Base-by-base conservation (phyloP, 495 filamentous ascomycete species). In the Penicillium bialowiezense region DNA sequence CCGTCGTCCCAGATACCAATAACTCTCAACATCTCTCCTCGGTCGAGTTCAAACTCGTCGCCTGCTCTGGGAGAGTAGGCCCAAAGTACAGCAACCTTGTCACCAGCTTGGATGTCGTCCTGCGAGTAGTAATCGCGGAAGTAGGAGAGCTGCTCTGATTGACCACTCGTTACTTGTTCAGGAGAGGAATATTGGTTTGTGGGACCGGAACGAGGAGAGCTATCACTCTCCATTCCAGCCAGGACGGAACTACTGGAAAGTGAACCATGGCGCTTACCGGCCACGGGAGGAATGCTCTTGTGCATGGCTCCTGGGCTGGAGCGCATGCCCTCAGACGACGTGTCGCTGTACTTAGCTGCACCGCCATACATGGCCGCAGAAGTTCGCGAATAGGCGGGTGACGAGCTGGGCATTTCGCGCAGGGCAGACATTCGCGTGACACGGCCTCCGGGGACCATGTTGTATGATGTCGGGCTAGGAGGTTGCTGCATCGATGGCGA, bases 1-100 rank as follows among this genome's bases (percentile, higher is more conserved):
- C 95, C 95, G 71, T 99, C 95, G 64, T 99, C 95, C 95, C 95
- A 99, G 53, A 99, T 97, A 32, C 95, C 95, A 41, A 99, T 88
- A 24, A 99, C 87, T 70, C 96, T 96, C 50, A 99, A 76, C 93
- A 99, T 97, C 69, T 99, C 95, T 37, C 95, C 95, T 43, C 95
- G 83, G 52, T 97, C 93, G 21, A 99, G 76, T 50, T 87, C 81
- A 59, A 96, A 97, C 62, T 99, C 95, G 59, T 99, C 95, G 21
- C 82, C 82, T 3, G 95, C 95, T 33, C 95, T 83, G 20, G 95
- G 91, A 60, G 93, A 85, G 62, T 99, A 99, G 6, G 95, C 93
- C 95, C 95, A 99, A 21, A 99, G 80, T 6, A 88, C 88, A 9
- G 93, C 80, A 21, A 99, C 95, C 48, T 84, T 86, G 59, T 97